phyloP scores from a whole-genome alignment of 164 flowering plant species.

The Stephania yunnanensis region DNA sequence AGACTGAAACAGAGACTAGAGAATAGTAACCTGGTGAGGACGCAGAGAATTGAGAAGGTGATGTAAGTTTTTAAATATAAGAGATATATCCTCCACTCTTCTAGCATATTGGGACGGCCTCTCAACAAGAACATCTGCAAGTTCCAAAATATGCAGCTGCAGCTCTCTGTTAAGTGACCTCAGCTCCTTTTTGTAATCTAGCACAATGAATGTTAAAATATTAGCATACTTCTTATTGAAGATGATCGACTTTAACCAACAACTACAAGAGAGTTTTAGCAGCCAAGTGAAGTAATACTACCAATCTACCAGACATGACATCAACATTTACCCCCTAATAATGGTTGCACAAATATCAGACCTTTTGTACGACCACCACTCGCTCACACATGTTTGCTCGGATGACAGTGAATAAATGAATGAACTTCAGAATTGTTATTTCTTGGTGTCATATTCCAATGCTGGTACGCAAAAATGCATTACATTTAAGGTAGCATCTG shows the following conservation, averaged over 20 bases:
- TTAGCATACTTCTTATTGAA: neutral
- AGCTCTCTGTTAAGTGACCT: constrained; percentile 76
- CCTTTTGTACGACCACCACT: too few species aligned
- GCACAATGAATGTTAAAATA: constrained; percentile 1
- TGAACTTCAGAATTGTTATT: too few species aligned
- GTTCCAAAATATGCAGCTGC: constrained; percentile 86
- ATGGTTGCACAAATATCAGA: too few species aligned
- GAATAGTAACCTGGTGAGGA: constrained; percentile 70
- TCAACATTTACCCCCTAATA: too few species aligned
- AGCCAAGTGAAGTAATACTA: too few species aligned
- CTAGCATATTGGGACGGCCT: constrained; percentile 93
- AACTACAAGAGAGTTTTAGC: too few species aligned
- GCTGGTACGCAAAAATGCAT: neutral
- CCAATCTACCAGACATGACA: too few species aligned
- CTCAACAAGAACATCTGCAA: constrained; percentile 92
- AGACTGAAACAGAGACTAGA: neutral
- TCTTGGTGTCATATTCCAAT: too few species aligned
- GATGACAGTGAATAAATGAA: too few species aligned
- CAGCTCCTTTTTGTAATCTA: constrained; percentile 84
- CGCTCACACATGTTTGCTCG: too few species aligned
- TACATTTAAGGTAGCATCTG: neutral
- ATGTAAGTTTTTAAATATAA: constrained; percentile 81
- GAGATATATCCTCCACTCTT: constrained; percentile 88
- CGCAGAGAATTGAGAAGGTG: constrained; percentile 89
- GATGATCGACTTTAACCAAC: neutral